phyloP scores from a whole-genome alignment of 1,139 yeast genomes.

The Hanseniaspora sp. region DNA sequence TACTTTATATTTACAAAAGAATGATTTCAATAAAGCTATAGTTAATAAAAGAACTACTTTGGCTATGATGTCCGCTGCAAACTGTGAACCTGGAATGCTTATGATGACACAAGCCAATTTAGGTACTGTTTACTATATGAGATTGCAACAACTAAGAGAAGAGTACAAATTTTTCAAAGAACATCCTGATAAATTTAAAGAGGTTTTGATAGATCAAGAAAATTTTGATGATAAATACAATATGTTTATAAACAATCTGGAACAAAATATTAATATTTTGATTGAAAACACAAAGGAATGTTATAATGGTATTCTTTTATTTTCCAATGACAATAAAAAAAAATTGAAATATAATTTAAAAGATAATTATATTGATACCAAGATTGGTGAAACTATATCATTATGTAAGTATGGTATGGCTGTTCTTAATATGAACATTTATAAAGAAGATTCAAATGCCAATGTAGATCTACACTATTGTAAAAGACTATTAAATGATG shows the following conservation, averaged over 20 bases:
- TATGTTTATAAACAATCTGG: conserved; percentile 25
- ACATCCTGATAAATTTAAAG: conserved; percentile 23
- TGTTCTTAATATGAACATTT: conserved; percentile 52
- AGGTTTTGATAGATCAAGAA: conserved; percentile 16
- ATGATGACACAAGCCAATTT: conserved; percentile 58
- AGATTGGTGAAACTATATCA: conserved; percentile 57
- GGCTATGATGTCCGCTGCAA: conserved; percentile 64
- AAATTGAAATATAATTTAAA: conserved; percentile 29
- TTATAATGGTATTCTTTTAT: conserved; percentile 45
- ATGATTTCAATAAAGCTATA: conserved; percentile 54
- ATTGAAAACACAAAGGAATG: conserved; percentile 37
- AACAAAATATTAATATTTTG: conserved; percentile 31
- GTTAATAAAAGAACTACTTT: conserved; percentile 56
- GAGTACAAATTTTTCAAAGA: conserved; percentile 31
- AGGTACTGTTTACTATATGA: conserved; percentile 60
- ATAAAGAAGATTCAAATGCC: conserved; percentile 33
- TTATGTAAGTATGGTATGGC: conserved; percentile 79
- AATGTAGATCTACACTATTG: conserved; percentile 36
- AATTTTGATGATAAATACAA: conserved; percentile 25
- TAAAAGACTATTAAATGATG: conserved; percentile 51
- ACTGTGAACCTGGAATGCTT: conserved; percentile 54
- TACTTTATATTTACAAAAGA: conserved; percentile 55
- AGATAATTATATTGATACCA: conserved; percentile 33
- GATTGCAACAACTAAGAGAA: conserved; percentile 56
- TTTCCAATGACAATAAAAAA: conserved; percentile 41